Base-by-base conservation (phyloP, 2,329 filamentous ascomycete genomes). In the Myrmaecium sp. region DNA sequence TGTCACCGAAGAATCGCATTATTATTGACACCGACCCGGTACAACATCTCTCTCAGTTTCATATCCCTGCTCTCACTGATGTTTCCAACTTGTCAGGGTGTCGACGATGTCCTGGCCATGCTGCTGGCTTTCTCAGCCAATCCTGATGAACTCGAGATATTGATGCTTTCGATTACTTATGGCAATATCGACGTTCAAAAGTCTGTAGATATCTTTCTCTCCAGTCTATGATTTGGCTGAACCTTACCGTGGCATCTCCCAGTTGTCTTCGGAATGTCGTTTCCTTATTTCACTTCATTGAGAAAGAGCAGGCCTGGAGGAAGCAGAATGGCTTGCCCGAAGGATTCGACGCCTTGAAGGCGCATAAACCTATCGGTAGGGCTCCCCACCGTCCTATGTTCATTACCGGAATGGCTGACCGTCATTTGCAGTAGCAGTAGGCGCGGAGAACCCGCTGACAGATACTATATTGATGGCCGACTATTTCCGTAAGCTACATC, bases 11-110 rank as follows among this genome's bases (percentile, higher is more conserved):
- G 4, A 53, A 54, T 25, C 57, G 76, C 43, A 74, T 98, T 39
- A 94, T 98, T 42, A 89, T 98, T 43, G 89, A 98, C 47, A 95
- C 86, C 3, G 89, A 95, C 49, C 86, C 86, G 57, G 84, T 80
- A 61, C n/a, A n/a, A n/a, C n/a, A n/a, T n/a, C n/a, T 38, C 50
- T 35, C 14, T 6, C 8, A 10, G 8, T 17, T 18, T 25, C 17
- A 14, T 20, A 28, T n/a, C 19, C 22, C 16, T 20, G 15, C 18
- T 23, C 12, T 21, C 6, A n/a, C 18, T 20, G 18, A 20, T 20
- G 18, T 6, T 10, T 5, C 17, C 4, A 1, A 5, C 19, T 14
- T 10, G 14, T n/a, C 3, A 60, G 58, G 83, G 86, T 35, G 77
- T 89, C 39, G 89, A 98, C 55, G 89, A 98, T 64, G 65, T 89